These are phyloP conservation scores for Sporothrix luriei DNA, from an alignment of 2,329 filamentous ascomycete genomes.

Conservation along the genomic window DNA sequence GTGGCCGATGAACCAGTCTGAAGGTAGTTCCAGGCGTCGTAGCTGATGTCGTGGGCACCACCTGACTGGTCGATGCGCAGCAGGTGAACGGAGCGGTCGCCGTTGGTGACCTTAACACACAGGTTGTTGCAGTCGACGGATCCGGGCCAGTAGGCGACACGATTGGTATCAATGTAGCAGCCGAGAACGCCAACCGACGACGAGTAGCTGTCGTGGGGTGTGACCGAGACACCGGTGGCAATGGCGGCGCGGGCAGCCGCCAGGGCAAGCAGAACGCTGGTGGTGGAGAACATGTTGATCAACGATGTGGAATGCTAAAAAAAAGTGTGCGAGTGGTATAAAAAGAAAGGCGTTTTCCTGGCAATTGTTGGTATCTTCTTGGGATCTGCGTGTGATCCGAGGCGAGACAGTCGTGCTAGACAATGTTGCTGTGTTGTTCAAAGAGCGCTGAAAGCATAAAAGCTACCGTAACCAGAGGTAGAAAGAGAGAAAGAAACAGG, in stretches of 20 bases:
- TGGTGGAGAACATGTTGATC: conserved; percentile 6
- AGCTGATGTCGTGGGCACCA: conserved; percentile 60
- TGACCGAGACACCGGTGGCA: conserved; percentile 46
- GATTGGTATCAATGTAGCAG: conserved; percentile 63
- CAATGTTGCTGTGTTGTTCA: conserved; percentile 8
- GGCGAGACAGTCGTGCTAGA: conserved; percentile 21
- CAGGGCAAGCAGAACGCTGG: conserved; percentile 22
- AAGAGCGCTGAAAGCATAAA: background rate
- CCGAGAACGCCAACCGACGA: conserved; percentile 61
- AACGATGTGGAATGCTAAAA: background rate
- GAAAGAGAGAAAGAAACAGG: conserved; percentile 21
- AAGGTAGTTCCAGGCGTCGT: conserved; percentile 65
- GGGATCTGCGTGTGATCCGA: conserved; percentile 20
- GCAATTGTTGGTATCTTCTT: background rate
- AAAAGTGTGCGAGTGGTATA: background rate
- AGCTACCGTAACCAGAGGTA: conserved; percentile 29
- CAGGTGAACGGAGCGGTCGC: conserved; percentile 57
- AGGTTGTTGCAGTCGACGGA: conserved; percentile 58
- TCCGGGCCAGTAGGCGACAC: conserved; percentile 62
- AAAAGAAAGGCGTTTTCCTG: conserved; percentile 3
- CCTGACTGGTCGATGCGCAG: conserved; percentile 59
- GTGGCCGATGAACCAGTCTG: conserved; percentile 53
- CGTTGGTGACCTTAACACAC: conserved; percentile 57
- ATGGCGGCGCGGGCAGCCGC: conserved; percentile 35
- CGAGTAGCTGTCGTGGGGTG: conserved; percentile 60